phyloP scores from a whole-genome alignment of 192 early-diverging fungal species.

The Coemansia sp. region DNA sequence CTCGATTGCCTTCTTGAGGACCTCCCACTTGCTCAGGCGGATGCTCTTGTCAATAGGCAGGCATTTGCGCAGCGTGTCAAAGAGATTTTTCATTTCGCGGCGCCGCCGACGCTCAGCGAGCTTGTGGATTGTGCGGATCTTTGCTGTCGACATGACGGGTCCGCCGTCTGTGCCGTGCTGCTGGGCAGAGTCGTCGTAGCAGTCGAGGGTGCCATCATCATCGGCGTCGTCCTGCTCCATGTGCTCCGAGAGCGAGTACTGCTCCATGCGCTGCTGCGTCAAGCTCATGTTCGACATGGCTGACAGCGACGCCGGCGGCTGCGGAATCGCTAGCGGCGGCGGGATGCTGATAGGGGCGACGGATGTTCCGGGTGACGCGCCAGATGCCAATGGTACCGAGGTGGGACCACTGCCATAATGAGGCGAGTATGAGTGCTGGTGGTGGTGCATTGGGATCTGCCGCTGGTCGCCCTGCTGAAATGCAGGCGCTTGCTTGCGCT shows the following conservation, averaged over 20 bases:
- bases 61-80: constrained; percentile 78
- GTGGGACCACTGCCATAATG: not conserved
- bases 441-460: not conserved
- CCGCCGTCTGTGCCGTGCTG: constrained; percentile 14
- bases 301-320: constrained; percentile 1
- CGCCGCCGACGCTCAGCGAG: constrained; percentile 83
- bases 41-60: constrained; percentile 77
- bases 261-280: constrained; percentile 18
- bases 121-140: constrained; percentile 84
- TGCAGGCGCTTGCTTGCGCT: constrained; percentile 3
- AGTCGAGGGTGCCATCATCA: constrained; percentile 21
- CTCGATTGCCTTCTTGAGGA: constrained; percentile 78
- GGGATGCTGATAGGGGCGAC: constrained; percentile 3
- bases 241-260: constrained; percentile 27
- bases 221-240: constrained; percentile 41
- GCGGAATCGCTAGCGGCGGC: not conserved
- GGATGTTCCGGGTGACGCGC: not conserved
- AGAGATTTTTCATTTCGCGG: constrained; percentile 89
- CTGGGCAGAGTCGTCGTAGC: constrained; percentile 25
- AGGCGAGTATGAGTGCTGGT: not conserved
- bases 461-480: constrained; percentile 1
- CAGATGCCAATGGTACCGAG: not conserved
- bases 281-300: not conserved
- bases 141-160: constrained; percentile 58
- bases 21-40: constrained; percentile 89